Percentiles rank a stretch among this genome's conserved stretches.
These are phyloP conservation scores for Monascus purpureus DNA, from an alignment of 495 filamentous ascomycete genomes.

Conservation along the genomic window DNA sequence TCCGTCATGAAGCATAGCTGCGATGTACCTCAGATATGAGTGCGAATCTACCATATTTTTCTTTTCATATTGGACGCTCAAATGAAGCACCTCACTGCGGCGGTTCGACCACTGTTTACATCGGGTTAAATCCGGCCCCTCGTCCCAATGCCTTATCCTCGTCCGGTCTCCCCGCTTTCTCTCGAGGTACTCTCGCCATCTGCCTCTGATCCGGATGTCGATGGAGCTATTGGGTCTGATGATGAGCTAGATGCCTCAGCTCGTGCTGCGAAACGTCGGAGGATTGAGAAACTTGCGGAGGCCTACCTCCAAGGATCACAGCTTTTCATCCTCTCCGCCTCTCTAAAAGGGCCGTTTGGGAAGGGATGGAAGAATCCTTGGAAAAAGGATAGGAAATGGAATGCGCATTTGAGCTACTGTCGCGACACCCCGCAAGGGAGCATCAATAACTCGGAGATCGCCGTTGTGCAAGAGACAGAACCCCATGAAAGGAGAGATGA, in stretches of 20 bases:
- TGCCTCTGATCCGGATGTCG: conserved; percentile 18
- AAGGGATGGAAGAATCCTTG: conserved; percentile 53
- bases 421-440: not conserved
- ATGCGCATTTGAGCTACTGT: not conserved
- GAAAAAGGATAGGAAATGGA: conserved; percentile 22
- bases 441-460: conserved; percentile 1
- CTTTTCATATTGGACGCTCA: conserved; percentile 3
- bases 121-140: too few relatives aligned
- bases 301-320: conserved; percentile 44
- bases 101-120: too few relatives aligned
- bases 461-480: conserved; percentile 11
- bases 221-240: conserved; percentile 42
- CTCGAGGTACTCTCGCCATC: conserved; percentile 35
- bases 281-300: conserved; percentile 44
- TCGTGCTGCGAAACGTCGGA: conserved; percentile 35
- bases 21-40: conserved; percentile 15
- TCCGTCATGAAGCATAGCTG: not conserved
- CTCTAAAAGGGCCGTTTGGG: conserved; percentile 49
- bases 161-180: conserved; percentile 24
- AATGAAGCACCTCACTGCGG: conserved; percentile 11
- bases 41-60: conserved; percentile 2
- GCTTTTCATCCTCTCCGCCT: conserved; percentile 46
- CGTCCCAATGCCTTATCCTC: conserved; percentile 26
- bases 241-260: conserved; percentile 36
- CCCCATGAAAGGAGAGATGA: too few relatives aligned